These are phyloP conservation scores for Colletotrichum sp. DNA, from an alignment of 2,329 filamentous ascomycete species.

Conservation along the genomic window DNA sequence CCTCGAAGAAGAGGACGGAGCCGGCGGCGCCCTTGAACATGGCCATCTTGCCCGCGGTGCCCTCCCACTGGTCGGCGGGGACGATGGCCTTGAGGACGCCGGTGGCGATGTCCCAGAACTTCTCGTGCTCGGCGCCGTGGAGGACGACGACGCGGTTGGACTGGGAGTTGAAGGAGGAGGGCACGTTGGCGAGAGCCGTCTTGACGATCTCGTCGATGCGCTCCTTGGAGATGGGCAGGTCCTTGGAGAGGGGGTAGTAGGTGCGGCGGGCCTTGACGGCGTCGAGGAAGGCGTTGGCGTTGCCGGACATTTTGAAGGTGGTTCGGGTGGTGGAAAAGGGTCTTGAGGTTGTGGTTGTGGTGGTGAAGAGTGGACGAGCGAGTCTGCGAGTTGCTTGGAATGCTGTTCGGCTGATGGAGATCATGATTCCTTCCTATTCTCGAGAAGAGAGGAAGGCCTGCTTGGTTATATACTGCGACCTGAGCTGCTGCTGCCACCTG, in stretches of 20 bases:
- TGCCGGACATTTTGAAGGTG: constrained; percentile 25
- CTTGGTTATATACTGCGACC: constrained; percentile 5
- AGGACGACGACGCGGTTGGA: constrained; percentile 80
- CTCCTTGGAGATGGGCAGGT: constrained; percentile 60
- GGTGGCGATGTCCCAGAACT: constrained; percentile 80
- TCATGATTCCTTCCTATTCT: neutral
- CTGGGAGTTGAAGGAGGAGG: constrained; percentile 90
- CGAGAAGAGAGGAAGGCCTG: neutral
- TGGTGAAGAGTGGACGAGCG: neutral
- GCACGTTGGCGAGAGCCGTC: constrained; percentile 70
- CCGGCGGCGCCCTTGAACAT: constrained; percentile 77
- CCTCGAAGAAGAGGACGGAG: constrained; percentile 88
- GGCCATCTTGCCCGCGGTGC: constrained; percentile 48
- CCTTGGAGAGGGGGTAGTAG: constrained; percentile 71
- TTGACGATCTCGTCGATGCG: constrained; percentile 70
- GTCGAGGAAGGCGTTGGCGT: constrained; percentile 61
- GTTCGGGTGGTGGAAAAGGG: neutral
- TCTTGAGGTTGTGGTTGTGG: neutral
- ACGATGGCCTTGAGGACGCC: constrained; percentile 73
- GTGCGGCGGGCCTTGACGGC: constrained; percentile 72
- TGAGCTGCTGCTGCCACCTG: neutral
- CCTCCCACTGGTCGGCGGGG: constrained; percentile 65
- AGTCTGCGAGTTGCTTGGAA: constrained; percentile 5
- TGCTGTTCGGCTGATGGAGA: constrained; percentile 2
- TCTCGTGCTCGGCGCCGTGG: constrained; percentile 81